phyloP scores from a whole-genome alignment of 2,329 filamentous ascomycete species.

The Clathrospora elynae region DNA sequence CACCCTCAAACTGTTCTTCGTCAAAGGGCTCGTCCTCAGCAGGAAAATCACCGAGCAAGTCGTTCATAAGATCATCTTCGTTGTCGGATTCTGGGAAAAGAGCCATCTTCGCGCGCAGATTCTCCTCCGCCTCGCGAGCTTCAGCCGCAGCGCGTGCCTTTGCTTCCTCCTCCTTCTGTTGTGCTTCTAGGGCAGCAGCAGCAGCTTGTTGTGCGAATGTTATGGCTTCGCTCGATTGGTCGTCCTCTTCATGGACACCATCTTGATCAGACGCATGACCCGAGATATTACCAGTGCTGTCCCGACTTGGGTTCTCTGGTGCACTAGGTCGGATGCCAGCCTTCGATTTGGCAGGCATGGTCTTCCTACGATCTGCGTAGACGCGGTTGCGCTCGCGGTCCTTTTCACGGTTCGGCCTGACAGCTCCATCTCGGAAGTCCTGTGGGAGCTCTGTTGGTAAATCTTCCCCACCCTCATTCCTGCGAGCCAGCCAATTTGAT shows the following conservation, averaged over 20 bases:
- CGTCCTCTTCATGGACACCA: conserved; percentile 40
- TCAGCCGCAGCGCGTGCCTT: conserved; percentile 26
- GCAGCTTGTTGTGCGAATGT: conserved; percentile 36
- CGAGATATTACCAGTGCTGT: conserved; percentile 36
- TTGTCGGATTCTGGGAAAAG: conserved; percentile 40
- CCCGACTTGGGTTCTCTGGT: conserved; percentile 28
- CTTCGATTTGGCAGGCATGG: conserved; percentile 30
- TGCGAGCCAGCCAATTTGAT: conserved; percentile 52
- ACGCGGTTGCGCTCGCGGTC: conserved; percentile 29
- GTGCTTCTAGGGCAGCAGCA: conserved; percentile 32
- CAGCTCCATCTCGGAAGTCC: conserved; percentile 47
- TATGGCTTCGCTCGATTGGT: conserved; percentile 29
- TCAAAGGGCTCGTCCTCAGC: conserved; percentile 24
- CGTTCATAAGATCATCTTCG: conserved; percentile 32
- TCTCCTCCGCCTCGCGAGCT: conserved; percentile 42
- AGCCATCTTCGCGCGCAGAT: conserved; percentile 43
- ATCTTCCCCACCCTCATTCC: conserved; percentile 50
- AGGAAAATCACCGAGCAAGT: conserved; percentile 35
- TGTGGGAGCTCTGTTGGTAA: conserved; percentile 52
- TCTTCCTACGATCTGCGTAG: conserved; percentile 33
- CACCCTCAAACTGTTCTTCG: conserved; percentile 9
- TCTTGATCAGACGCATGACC: conserved; percentile 35
- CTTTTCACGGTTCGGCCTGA: conserved; percentile 37
- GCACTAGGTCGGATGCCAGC: conserved; percentile 36
- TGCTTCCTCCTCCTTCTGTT: conserved; percentile 28